Base-by-base conservation (phyloP, 2,329 filamentous ascomycete genomes). In the Trichoderma lentiforme region DNA sequence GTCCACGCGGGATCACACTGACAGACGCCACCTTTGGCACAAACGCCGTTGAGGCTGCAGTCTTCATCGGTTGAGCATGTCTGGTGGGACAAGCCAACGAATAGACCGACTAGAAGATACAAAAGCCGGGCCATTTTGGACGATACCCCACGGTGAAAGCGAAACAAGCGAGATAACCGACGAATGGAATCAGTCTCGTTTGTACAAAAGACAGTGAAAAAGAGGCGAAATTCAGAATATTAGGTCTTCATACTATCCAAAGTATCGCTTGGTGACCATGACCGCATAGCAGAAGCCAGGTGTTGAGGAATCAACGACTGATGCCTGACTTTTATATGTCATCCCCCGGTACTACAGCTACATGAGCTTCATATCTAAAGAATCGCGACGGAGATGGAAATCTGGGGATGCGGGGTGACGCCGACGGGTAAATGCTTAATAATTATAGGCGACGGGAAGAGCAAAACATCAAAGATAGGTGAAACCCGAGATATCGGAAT, bases 1-100 rank as follows among this genome's bases (percentile, higher is more conserved):
- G 77, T 79, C 84, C 85, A 86, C 12, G 85, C 84, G 0, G 81
- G 74, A 62, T 86, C 85, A 47, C 79, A 80, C 1, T 36, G 18
- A 63, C 79, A 80, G 14, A 15, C 26, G 4, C 24, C 61, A 7
- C 34, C 6, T 8, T 12, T 58, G n/a, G 28, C 43, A 18, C 79
- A 80, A 4, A 79, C 18, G 1, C 79, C 78, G 30, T 80, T 80
- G 3, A 80, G 67, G 24, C 78, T 80, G 68, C 79, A 80, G 57
- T 79, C 75, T 2, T 78, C 75, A n/a, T 79, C 76, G 0, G 72
- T 73, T 4, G 51, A 62, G 30, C 78, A 80, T 18, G 65, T n/a
- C 32, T 71, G 61, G 61, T 63, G 32, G 51, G 68, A 70, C 21
- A 53, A 39, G 8, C 58, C 58, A 21, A 56, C 58, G 7, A 63